Conservation (phyloP, 2,329 filamentous ascomycete species). For the Alternaria sp. region DNA sequence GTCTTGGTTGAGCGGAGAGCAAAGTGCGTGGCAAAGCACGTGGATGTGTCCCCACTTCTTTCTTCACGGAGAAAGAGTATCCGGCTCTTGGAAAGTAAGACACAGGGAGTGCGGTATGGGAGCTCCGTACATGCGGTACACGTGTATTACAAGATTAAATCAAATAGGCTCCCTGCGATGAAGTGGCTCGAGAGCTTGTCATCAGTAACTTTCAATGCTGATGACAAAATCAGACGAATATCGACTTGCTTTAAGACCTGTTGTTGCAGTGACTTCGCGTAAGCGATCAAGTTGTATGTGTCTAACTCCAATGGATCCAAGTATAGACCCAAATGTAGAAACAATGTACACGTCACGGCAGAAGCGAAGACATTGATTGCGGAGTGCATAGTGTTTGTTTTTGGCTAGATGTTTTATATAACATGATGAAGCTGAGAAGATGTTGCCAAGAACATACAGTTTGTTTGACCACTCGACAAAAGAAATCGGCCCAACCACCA, state of each 20-base stretch:
- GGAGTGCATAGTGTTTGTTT: not conserved
- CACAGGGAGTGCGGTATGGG: not conserved
- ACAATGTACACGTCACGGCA: not conserved
- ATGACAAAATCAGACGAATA: not conserved
- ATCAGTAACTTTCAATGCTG: too few species aligned
- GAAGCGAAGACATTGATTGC: not conserved
- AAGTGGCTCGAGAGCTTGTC: not conserved
- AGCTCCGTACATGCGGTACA: not conserved
- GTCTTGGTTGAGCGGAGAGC: not conserved
- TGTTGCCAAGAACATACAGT: slow-evolving; percentile 2
- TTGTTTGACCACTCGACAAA: not conserved
- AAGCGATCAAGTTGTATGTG: not conserved
- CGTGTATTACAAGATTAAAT: not conserved
- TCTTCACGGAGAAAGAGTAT: not conserved
- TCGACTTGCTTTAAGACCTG: not conserved
- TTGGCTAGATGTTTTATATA: slow-evolving; percentile 1
- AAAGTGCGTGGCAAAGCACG: not conserved
- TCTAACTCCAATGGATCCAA: not conserved
- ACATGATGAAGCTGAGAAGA: not conserved
- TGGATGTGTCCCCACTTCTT: not conserved
- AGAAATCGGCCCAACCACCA: not conserved
- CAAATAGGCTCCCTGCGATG: not conserved
- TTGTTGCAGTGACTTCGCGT: not conserved
- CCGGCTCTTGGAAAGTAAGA: not conserved
- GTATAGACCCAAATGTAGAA: too few species aligned